These are phyloP conservation scores for Coccinonectria pachysandricola DNA, from an alignment of 2,329 filamentous ascomycete genomes.

Conservation along the genomic window DNA sequence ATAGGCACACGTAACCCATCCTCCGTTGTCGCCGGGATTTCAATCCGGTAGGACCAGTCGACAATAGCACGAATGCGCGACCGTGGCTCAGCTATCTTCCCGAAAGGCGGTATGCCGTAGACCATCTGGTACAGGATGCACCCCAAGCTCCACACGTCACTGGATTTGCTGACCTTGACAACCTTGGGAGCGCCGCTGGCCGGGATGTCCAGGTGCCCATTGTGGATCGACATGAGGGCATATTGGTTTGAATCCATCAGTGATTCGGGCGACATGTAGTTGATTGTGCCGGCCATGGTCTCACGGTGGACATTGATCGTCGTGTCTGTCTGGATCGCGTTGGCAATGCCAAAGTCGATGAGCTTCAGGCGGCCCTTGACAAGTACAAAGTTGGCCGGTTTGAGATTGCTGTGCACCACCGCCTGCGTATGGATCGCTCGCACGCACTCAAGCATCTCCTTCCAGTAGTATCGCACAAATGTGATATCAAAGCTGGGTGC, in stretches of 20 bases:
- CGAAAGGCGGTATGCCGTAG: not conserved
- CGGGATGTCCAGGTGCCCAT: not conserved
- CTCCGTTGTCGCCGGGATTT: not conserved
- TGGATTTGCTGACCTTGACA: not conserved
- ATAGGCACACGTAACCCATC: not conserved
- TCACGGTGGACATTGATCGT: not conserved
- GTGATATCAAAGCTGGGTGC: not conserved
- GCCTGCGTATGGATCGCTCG: not conserved
- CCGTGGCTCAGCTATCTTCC: not conserved
- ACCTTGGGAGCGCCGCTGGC: not conserved
- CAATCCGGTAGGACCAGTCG: not conserved
- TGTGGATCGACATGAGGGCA: too few species aligned
- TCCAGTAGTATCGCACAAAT: not conserved
- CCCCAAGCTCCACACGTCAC: not conserved
- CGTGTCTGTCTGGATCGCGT: not conserved
- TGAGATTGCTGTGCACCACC: not conserved
- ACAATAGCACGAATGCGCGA: not conserved
- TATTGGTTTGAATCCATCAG: too few species aligned
- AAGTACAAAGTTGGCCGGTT: not conserved
- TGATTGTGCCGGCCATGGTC: not conserved
- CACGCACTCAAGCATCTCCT: not conserved
- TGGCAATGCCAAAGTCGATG: not conserved
- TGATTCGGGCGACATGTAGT: not conserved
- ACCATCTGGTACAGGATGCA: not conserved
- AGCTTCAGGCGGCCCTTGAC: not conserved